phyloP scores from a whole-genome alignment of 768 basidiomycete species.

The Boletus reticulatus region DNA sequence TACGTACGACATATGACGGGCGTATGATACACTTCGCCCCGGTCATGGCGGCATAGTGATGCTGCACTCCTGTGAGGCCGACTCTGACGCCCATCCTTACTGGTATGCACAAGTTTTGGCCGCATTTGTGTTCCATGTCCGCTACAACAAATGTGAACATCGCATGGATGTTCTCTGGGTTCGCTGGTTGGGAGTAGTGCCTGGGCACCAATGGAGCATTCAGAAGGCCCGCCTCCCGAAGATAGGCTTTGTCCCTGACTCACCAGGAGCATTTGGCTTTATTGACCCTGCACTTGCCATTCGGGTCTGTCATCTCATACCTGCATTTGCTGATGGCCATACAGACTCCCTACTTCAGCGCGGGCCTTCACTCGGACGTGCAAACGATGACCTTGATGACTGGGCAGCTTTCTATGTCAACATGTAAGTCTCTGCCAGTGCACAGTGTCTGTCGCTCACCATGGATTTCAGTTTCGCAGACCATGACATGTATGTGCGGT shows the following conservation, averaged over 20 bases:
- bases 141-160: not conserved
- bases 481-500: not conserved
- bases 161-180: conserved; percentile 38
- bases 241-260: conserved; percentile 30
- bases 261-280: conserved; percentile 35
- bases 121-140: conserved; percentile 17
- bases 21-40: conserved; percentile 11
- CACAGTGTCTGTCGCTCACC: not conserved
- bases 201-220: conserved; percentile 14
- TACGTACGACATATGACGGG: conserved; percentile 15
- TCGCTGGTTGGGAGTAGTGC: conserved; percentile 35
- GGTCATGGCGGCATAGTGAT: conserved; percentile 22
- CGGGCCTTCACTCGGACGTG: not conserved
- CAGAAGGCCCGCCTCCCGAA: conserved; percentile 23
- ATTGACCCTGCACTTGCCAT: conserved; percentile 30
- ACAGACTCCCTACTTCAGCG: conserved; percentile 1
- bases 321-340: conserved; percentile 26
- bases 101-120: conserved; percentile 25
- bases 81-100: conserved; percentile 8
- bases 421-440: not conserved
- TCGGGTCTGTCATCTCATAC: conserved; percentile 31
- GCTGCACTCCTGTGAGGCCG: conserved; percentile 14
- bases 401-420: not conserved
- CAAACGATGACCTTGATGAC: not conserved
- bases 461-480: not conserved